Base-by-base conservation (phyloP, 2,329 filamentous ascomycete species). In the Triangularia setosa region DNA sequence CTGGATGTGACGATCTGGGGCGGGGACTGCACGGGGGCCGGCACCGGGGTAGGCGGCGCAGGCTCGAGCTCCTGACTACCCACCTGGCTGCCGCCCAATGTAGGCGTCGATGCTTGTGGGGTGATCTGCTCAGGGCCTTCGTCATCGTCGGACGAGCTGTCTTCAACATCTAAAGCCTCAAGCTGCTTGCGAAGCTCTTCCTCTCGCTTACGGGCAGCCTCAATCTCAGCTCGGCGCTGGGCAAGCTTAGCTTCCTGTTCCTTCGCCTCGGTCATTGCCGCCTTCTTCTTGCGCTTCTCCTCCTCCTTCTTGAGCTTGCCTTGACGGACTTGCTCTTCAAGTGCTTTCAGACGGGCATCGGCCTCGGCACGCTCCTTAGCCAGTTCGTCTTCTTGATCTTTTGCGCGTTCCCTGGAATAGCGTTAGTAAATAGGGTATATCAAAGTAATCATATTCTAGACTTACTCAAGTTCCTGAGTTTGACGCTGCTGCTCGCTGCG, bases 271-370 rank as follows among this genome's bases (percentile, higher is more conserved):
- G 90, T 90, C 73, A 91, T 83, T 9, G 93, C 93, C 23, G 92
- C 94, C 79, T 97, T 93, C 81, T 93, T 95, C 71, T 86, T 90
- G 68, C 89, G 91, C 82, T 96, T 97, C 79, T 97, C 95, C 76
- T 99, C 95, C 70, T 96, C 91, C 78, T 97, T 98, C 82, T 92
- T 94, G 60, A 98, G 80, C 80, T 98, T 99, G 72, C 93, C 92
- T 74, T 93, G 91, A 68, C 89, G 89, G 60, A 98, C 93, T 77
- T 97, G 93, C 75, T 98, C 93, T 77, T 99, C 93, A 8, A 99
- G 85, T 16, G 92, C 93, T 74, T 88, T 92, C 24, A 98, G 84
- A 59, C 93, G 92, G 67, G 91, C 90, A 71, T 90, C 87, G 48
- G 93, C 88, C 61, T 90, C 92, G 72, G 93, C 87, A 61, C 90